Conservation (phyloP, 768 basidiomycete genomes). For the Phaeotremella skinneri region DNA sequence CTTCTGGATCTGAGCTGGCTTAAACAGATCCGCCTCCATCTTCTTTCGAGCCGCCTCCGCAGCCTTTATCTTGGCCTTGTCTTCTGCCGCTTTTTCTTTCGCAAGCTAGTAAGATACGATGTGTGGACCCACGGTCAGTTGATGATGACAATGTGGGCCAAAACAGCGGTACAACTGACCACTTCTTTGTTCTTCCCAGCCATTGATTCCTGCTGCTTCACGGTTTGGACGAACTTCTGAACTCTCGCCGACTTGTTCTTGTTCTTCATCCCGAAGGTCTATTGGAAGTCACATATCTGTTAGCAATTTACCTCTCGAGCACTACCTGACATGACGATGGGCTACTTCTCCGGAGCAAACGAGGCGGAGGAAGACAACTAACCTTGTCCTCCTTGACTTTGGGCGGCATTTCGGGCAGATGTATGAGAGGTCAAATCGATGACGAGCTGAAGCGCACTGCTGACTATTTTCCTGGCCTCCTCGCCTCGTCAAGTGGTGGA, state of each 20-base stretch:
- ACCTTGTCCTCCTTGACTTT: slow-evolving; percentile 49
- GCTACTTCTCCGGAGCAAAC: slow-evolving; percentile 3
- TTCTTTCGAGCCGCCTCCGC: slow-evolving; percentile 48
- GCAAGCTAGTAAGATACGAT: slow-evolving; percentile 55
- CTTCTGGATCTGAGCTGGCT: slow-evolving; percentile 52
- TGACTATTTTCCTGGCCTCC: not conserved
- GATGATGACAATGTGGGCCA: not conserved
- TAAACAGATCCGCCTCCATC: slow-evolving; percentile 78
- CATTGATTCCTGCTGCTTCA: slow-evolving; percentile 71
- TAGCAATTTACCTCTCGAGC: too few relatives aligned
- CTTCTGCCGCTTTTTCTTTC: slow-evolving; percentile 75
- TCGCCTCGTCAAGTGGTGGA: not conserved
- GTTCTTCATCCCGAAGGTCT: slow-evolving; percentile 56
- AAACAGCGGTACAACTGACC: slow-evolving; percentile 21
- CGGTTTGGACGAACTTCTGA: slow-evolving; percentile 73
- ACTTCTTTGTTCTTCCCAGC: slow-evolving; percentile 76
- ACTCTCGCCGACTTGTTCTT: slow-evolving; percentile 79
- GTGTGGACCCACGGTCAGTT: not conserved
- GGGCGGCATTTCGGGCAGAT: slow-evolving; percentile 40
- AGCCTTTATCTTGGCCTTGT: slow-evolving; percentile 43
- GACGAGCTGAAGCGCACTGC: too few relatives aligned
- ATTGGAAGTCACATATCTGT: too few relatives aligned
- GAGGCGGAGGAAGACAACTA: slow-evolving; percentile 1
- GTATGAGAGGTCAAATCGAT: too few relatives aligned
- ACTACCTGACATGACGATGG: not conserved